Percentiles rank a stretch among this genome's conserved stretches.
phyloP scores from a whole-genome alignment of 331 rosid species.

The Dryas integrifolia region DNA sequence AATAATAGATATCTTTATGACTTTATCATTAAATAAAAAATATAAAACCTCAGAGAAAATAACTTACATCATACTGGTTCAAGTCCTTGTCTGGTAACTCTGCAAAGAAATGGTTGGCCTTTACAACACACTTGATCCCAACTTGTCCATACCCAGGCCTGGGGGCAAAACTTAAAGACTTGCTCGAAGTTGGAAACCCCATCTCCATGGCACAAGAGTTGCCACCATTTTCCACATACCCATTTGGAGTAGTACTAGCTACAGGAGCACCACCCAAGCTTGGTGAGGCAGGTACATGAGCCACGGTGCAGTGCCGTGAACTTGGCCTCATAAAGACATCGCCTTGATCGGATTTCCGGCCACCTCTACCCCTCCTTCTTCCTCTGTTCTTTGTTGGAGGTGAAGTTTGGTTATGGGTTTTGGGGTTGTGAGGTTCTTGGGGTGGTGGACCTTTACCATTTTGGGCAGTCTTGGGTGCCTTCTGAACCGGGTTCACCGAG shows the following conservation, averaged over 20 bases:
- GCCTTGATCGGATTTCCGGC: constrained; percentile 79
- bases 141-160: constrained; percentile 91
- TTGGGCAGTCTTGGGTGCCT: constrained; percentile 62
- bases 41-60: constrained; percentile 19
- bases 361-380: constrained; percentile 78
- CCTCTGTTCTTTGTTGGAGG: constrained; percentile 65
- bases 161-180: constrained; percentile 69
- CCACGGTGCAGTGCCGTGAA: constrained; percentile 65
- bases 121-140: constrained; percentile 86
- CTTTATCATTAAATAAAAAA: neutral
- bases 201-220: constrained; percentile 47
- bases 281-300: constrained; percentile 36
- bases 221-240: constrained; percentile 46
- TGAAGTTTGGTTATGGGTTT: constrained; percentile 54
- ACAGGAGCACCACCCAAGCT: constrained; percentile 27
- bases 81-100: constrained; percentile 97
- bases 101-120: constrained; percentile 97
- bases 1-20: constrained; percentile 7
- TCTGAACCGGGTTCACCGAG: constrained; percentile 57
- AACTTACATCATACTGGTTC: constrained; percentile 93
- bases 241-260: constrained; percentile 32
- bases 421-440: constrained; percentile 43
- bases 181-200: constrained; percentile 80
- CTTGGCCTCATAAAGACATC: constrained; percentile 80
- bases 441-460: constrained; percentile 77